phyloP scores from a whole-genome alignment of 75 land plant species.

The Selaginella tamariscina region DNA sequence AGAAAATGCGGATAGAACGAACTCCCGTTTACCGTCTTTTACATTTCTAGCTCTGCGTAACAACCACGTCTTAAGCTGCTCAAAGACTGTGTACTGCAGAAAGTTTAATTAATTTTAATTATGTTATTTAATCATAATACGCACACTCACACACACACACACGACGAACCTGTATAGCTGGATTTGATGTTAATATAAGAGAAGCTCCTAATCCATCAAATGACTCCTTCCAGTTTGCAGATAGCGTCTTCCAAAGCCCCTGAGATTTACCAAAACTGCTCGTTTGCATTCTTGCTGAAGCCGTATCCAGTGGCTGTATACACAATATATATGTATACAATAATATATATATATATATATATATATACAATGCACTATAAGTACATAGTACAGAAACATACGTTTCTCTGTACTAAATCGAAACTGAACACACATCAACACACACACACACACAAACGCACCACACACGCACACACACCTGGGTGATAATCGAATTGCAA shows the following conservation, averaged over 20 bases:
- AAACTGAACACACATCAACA: too few species aligned
- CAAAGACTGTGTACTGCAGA: slow-evolving; percentile 87
- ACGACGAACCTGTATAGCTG: slow-evolving; percentile 39
- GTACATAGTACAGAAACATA: too few species aligned
- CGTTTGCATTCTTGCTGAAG: slow-evolving; percentile 86
- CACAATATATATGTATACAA: background rate
- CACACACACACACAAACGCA: background rate
- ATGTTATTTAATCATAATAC: too few species aligned
- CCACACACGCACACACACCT: slow-evolving; percentile 25
- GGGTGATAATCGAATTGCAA: slow-evolving; percentile 59
- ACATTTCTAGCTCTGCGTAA: slow-evolving; percentile 22
- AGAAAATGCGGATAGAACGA: slow-evolving; percentile 67
- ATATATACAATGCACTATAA: too few species aligned
- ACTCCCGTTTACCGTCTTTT: background rate
- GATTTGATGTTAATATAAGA: slow-evolving; percentile 65
- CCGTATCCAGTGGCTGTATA: slow-evolving; percentile 74
- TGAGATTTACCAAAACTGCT: slow-evolving; percentile 80
- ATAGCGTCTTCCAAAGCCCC: slow-evolving; percentile 55
- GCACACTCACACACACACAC: too few species aligned
- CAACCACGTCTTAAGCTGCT: slow-evolving; percentile 61
- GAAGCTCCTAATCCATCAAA: slow-evolving; percentile 80
- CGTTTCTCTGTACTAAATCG: too few species aligned
- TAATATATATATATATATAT: too few species aligned
- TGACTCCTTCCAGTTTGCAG: slow-evolving; percentile 55
- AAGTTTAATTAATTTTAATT: too few species aligned